A percentile compares a stretch with the other conserved stretches of the same genome.
Conservation (phyloP, 257 asterid genomes). For the Solanum gandarillasii region DNA sequence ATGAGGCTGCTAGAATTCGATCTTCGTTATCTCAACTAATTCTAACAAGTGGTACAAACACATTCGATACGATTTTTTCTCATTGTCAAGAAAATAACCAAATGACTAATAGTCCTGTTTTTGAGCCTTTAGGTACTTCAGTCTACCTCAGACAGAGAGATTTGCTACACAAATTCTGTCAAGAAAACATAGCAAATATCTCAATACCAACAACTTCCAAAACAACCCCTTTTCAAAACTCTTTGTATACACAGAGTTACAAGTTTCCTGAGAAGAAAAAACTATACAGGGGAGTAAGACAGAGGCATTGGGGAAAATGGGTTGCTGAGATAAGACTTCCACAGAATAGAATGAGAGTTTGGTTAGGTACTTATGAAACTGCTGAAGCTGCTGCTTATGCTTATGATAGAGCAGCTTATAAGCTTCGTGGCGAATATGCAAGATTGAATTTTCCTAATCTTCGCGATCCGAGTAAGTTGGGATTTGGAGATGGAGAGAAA, state of each 20-base stretch:
- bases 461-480: slow-evolving; percentile 44
- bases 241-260: slow-evolving; percentile 16
- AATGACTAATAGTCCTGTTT: background rate
- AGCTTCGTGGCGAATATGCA: slow-evolving; percentile 94
- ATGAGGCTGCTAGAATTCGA: slow-evolving; percentile 28
- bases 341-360: slow-evolving; percentile 78
- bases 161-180: slow-evolving; percentile 39
- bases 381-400: slow-evolving; percentile 97
- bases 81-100: slow-evolving; percentile 26
- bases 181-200: slow-evolving; percentile 17
- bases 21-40: slow-evolving; percentile 53
- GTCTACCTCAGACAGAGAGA: slow-evolving; percentile 63
- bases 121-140: slow-evolving; percentile 56
- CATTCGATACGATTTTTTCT: slow-evolving; percentile 74
- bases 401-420: slow-evolving; percentile 85
- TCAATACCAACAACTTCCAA: background rate
- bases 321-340: slow-evolving; percentile 95
- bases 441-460: slow-evolving; percentile 74
- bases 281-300: slow-evolving; percentile 89
- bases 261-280: slow-evolving; percentile 53
- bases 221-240: slow-evolving; percentile 8
- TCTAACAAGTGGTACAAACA: slow-evolving; percentile 50
- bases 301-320: slow-evolving; percentile 99
- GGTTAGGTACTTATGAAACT: slow-evolving; percentile 92
- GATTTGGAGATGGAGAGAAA: slow-evolving; percentile 38